Evolutionary conservation across 169 alveolate species (phyloP), one percentile per base, ranked within the genome.

Genomic region (Cryptosporidium canis): DNA sequence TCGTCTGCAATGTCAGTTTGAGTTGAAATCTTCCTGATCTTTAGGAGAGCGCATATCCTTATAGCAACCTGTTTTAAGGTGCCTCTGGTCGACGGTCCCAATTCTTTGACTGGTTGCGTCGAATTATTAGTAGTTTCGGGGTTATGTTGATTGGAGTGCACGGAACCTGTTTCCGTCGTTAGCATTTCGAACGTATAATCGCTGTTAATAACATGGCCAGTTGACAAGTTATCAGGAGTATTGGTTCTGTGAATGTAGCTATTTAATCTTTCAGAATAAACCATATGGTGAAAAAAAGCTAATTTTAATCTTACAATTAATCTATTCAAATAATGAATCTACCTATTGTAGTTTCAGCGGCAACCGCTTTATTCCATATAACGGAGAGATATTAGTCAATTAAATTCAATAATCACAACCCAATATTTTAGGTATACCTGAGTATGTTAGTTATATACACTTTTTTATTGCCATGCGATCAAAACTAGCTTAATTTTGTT

Each of bases 31-130:
- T 77, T 77, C 87, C 87, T 39, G 1, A 77, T 77, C 51, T 77
- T 77, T 2, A 77, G 29, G 8, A 77, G 55, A 37, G 77, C 58
- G 24, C 87, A 77, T 24, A 77, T 77, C 41, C 72, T 77, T 21
- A 77, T 77, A 18, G 87, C 87, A n/a, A 77, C 87, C 37, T 77
- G 87, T 37, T 55, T 77, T 16, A 77, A 24, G 18, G 87, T 77
- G 5, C 87, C 87, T 45, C 43, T 77, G 7, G 65, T 21, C 18
- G 72, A 58, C 18, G 68, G 11, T 8, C 65, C 65, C 18, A 37
- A 16, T 9, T 14, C 21, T 35, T 45, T 47, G 11, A 37, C 11
- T 29, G 27, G 44, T 37, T 37, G 44, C 44, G 35, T 27, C 2
- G 66, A 44, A 21, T 39, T 77, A 33, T 58, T 77, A n/a, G 66